phyloP scores from a whole-genome alignment of 2,329 filamentous ascomycete species.

The Zopfia rhizophila region DNA sequence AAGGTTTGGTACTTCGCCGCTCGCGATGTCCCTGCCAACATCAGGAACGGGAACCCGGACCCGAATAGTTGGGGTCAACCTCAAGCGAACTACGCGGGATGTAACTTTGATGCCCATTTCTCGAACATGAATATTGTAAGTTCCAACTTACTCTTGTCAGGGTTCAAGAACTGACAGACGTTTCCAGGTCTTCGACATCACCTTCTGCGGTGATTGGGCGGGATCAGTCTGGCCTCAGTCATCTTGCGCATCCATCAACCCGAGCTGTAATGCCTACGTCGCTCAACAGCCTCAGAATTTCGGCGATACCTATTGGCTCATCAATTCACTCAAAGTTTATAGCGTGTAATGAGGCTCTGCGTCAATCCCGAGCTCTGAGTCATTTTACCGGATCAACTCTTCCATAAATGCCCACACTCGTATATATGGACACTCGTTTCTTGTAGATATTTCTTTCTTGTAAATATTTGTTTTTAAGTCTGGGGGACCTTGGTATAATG shows the following conservation, averaged over 20 bases:
- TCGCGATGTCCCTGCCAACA: slow-evolving; percentile 54
- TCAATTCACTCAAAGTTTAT: slow-evolving; percentile 53
- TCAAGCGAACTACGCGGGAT: slow-evolving; percentile 49
- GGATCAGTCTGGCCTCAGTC: slow-evolving; percentile 55
- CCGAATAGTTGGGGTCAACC: slow-evolving; percentile 56
- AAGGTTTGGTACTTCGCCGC: slow-evolving; percentile 60
- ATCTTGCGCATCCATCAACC: slow-evolving; percentile 41
- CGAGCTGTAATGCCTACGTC: slow-evolving; percentile 51
- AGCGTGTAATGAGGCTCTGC: slow-evolving; percentile 37
- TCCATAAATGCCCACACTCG: not conserved
- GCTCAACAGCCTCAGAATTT: slow-evolving; percentile 50
- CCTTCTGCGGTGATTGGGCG: slow-evolving; percentile 68
- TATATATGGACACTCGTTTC: not conserved
- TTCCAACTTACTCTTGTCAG: slow-evolving; percentile 1
- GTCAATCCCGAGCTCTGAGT: not conserved
- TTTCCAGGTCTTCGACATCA: slow-evolving; percentile 58
- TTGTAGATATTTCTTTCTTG: not conserved
- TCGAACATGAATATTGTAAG: slow-evolving; percentile 50
- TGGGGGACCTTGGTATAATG: too few species aligned
- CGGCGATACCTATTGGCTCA: slow-evolving; percentile 50
- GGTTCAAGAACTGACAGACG: not conserved
- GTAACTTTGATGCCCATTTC: slow-evolving; percentile 49
- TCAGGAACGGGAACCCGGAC: slow-evolving; percentile 52
- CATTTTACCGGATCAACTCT: not conserved
- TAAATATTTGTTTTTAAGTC: not conserved